Evolutionary conservation across 2,329 filamentous ascomycete species (phyloP).

Genomic region (Aspergillus pseudoglaucus): DNA sequence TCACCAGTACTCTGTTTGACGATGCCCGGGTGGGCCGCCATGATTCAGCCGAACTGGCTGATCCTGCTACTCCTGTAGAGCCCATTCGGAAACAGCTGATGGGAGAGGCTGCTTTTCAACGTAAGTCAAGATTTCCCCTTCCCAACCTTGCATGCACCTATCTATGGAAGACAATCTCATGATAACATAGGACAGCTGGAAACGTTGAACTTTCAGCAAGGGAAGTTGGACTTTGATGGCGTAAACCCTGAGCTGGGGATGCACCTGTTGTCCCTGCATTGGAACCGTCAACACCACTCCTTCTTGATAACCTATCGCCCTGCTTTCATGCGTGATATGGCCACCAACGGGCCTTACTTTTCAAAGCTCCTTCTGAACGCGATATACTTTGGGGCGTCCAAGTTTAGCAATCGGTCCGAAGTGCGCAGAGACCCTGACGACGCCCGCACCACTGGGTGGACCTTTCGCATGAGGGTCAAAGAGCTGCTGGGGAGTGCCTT

Average conservation of each 20-base stretch:
- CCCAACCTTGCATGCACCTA: no score
- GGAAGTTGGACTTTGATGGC: constrained; percentile 29
- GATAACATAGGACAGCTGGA: constrained; percentile 43
- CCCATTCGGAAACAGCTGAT: constrained; percentile 40
- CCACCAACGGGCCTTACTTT: background rate
- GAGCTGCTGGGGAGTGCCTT: constrained; percentile 43
- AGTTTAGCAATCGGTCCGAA: constrained; percentile 43
- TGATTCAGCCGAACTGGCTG: constrained; percentile 22
- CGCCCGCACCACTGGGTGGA: constrained; percentile 44
- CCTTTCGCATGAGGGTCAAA: constrained; percentile 41
- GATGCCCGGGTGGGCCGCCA: constrained; percentile 44
- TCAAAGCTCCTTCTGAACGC: constrained; percentile 32
- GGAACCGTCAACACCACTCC: constrained; percentile 1
- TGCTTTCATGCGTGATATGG: constrained; percentile 41
- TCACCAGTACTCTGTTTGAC: background rate
- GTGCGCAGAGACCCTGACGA: constrained; percentile 42
- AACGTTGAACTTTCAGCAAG: constrained; percentile 39
- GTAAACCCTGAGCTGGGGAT: background rate
- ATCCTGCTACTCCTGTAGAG: constrained; percentile 10
- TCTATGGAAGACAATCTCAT: constrained; percentile 15
- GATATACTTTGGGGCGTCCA: constrained; percentile 42
- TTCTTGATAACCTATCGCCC: constrained; percentile 40
- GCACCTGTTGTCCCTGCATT: constrained; percentile 2
- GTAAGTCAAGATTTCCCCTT: constrained; percentile 12
- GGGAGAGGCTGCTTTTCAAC: constrained; percentile 43